Evolutionary conservation across 495 filamentous ascomycete genomes (phyloP).

Genomic region (Penicillium crystallinum): DNA sequence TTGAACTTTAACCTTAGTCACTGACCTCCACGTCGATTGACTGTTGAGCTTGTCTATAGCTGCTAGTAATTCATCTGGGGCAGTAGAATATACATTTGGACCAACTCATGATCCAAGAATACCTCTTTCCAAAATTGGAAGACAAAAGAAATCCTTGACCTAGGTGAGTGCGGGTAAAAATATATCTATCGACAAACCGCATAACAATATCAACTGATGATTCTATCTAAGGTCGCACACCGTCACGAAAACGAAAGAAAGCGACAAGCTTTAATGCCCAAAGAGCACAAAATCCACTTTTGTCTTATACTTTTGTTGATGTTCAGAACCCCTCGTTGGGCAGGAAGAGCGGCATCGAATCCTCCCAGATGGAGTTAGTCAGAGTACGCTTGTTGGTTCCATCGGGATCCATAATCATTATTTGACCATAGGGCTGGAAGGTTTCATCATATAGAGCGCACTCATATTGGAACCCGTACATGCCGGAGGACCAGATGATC

Average conservation of each 20-base stretch:
- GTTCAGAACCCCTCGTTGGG: conserved; percentile 9
- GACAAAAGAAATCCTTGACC: too few relatives aligned
- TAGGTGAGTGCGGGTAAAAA: too few relatives aligned
- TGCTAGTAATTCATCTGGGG: too few relatives aligned
- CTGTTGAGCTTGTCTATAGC: too few relatives aligned
- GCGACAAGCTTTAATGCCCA: neutral
- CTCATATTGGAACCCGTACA: conserved; percentile 33
- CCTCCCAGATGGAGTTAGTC: conserved; percentile 32
- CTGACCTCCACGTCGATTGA: too few relatives aligned
- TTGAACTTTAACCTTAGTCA: neutral
- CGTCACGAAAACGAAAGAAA: neutral
- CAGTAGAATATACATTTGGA: too few relatives aligned
- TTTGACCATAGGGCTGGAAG: conserved; percentile 34
- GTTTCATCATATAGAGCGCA: conserved; percentile 29
- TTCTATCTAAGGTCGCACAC: neutral
- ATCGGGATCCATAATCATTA: conserved; percentile 31
- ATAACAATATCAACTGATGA: neutral
- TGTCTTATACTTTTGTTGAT: neutral
- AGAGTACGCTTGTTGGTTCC: conserved; percentile 26
- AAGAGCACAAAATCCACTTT: neutral
- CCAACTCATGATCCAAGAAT: too few relatives aligned
- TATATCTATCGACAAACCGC: too few relatives aligned
- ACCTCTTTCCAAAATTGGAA: too few relatives aligned
- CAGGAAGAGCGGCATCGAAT: conserved; percentile 30
- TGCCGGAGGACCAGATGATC: conserved; percentile 28